Base-by-base conservation (phyloP, 345 rosid species). In the Rhizophora apiculata region DNA sequence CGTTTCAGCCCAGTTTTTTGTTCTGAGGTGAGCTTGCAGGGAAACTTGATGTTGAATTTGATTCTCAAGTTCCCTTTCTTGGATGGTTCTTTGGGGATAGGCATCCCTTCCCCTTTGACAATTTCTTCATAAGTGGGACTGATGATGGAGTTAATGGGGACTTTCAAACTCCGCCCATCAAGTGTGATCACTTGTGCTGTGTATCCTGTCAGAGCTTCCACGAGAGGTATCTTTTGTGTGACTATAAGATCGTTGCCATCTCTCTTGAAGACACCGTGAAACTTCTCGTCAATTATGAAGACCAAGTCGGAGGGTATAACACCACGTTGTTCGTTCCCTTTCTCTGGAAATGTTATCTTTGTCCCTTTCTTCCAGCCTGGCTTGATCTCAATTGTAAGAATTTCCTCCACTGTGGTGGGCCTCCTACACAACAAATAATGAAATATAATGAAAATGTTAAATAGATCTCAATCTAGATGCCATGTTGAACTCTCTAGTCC, bases 281-380 rank as follows among this genome's bases (percentile, higher is more conserved):
- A 96, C 82, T 90, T 93, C 83, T 93, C 98, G 8, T 93, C 96
- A 6, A 93, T 73, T 21, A 90, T 86, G 78, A 93, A 90, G 43
- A 88, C 74, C 0, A 93, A 88, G 66, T 93, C 93, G 0, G 96
- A 81, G 21, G 98, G 89, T 62, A 84, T 74, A 67, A 83, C 65
- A 37, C 91, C 92, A 1, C 86, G 84, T 21, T 80, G 87, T 69
- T 90, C 93, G 49, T 89, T 87, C 52, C 98, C 98, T 75, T 90
- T 93, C 68, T 82, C 86, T 2, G 83, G 85, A 74, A 89, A 93
- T 1, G 93, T 93, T 46, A 90, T 83, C 78, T 89, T 93, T 16
- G 96, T 90, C 52, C 98, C 97, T 78, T 88, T 93, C 76, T 90
- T 90, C 93, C 97, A 89, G 22, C 98, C 97, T 0, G 90, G 93